Evolutionary conservation across 345 rosid species (phyloP).

Genomic region (Orychophragmus violaceus): DNA sequence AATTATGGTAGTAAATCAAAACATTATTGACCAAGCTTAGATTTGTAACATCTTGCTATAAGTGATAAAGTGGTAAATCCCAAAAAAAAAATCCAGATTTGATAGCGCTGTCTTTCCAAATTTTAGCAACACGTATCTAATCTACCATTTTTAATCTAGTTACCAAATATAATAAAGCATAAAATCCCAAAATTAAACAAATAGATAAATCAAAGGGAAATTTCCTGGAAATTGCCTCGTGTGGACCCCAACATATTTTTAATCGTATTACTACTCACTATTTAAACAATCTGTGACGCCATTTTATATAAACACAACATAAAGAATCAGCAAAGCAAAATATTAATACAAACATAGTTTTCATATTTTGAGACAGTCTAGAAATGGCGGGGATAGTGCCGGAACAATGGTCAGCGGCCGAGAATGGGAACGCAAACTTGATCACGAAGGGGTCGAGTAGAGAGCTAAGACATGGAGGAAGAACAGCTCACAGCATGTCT

Average conservation of each 20-base stretch:
- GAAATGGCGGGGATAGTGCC: slow-evolving; percentile 27
- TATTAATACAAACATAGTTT: neutral
- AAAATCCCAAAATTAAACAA: neutral
- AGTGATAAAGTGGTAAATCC: neutral
- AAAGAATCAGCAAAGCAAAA: neutral
- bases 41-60: neutral
- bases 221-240: slow-evolving; percentile 24
- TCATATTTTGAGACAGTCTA: neutral
- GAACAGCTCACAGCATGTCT: slow-evolving; percentile 86
- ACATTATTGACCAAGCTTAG: neutral
- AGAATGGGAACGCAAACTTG: slow-evolving; percentile 21
- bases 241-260: slow-evolving; percentile 8
- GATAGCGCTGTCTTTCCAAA: neutral
- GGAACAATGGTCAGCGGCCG: slow-evolving; percentile 22
- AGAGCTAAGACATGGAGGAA: slow-evolving; percentile 59
- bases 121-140: neutral
- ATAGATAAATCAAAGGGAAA: slow-evolving; percentile 8
- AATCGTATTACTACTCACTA: slow-evolving; percentile 1
- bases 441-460: slow-evolving; percentile 44
- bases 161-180: neutral
- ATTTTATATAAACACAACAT: neutral
- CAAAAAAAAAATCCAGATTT: neutral
- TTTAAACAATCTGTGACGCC: neutral
- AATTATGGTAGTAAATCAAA: neutral
- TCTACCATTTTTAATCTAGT: neutral